phyloP scores from a whole-genome alignment of 2,329 filamentous ascomycete species.

The Chrysoporthe puriensis region DNA sequence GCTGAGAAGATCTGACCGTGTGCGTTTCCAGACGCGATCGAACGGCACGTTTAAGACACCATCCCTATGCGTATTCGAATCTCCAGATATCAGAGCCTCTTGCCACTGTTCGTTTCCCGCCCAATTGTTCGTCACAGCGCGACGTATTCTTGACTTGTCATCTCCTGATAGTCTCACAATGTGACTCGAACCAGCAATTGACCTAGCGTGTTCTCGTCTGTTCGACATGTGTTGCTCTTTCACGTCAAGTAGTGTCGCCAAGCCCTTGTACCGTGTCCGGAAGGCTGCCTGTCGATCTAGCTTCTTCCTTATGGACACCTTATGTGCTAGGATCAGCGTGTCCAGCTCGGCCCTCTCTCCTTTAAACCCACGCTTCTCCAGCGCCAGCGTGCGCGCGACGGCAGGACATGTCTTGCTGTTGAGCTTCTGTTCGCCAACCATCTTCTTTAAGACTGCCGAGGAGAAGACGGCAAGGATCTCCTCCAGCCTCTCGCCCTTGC shows the following conservation, averaged over 20 bases:
- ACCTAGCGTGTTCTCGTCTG: slow-evolving; percentile 53
- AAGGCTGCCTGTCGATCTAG: slow-evolving; percentile 64
- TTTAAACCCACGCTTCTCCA: slow-evolving; percentile 62
- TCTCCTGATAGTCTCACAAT: slow-evolving; percentile 42
- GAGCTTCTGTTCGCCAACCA: slow-evolving; percentile 47
- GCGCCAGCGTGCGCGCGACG: slow-evolving; percentile 57
- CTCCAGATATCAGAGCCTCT: slow-evolving; percentile 70
- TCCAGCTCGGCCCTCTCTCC: slow-evolving; percentile 60
- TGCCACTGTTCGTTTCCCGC: slow-evolving; percentile 76
- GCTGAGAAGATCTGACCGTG: slow-evolving; percentile 61
- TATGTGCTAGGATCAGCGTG: slow-evolving; percentile 74
- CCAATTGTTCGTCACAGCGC: slow-evolving; percentile 74
- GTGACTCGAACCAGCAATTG: background rate
- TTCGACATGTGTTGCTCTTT: slow-evolving; percentile 64
- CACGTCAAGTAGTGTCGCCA: slow-evolving; percentile 64
- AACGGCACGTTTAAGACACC: slow-evolving; percentile 69
- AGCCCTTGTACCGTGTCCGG: slow-evolving; percentile 62
- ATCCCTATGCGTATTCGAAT: slow-evolving; percentile 59
- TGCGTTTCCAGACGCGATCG: slow-evolving; percentile 70
- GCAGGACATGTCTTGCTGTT: slow-evolving; percentile 43
- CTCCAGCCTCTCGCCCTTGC: slow-evolving; percentile 86
- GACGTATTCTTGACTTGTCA: slow-evolving; percentile 56
- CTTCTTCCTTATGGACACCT: slow-evolving; percentile 62
- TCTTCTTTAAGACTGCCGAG: slow-evolving; percentile 76
- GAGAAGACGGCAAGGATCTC: slow-evolving; percentile 87